Evolutionary conservation across 257 asterid species (phyloP), one percentile per base, ranked within the genome.

Genomic region (Nicotiana benthamiana): DNA sequence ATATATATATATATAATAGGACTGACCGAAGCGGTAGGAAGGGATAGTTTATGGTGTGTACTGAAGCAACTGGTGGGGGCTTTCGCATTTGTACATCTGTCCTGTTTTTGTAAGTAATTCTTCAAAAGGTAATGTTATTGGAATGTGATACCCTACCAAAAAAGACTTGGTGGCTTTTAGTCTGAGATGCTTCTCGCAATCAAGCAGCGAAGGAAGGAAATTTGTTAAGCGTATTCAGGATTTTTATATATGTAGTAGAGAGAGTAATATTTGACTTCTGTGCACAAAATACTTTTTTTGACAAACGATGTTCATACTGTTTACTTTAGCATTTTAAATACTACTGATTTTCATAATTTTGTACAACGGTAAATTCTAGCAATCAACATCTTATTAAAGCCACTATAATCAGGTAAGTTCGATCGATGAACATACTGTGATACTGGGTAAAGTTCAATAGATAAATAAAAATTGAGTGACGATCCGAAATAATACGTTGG

Each of bases 11-110:
- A n/a, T 46, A 46, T 22, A 22, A 46, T 72, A 40, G 60, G 77
- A 72, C 36, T 22, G 28, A 72, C 24, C 61, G 61, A 46, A 72
- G 16, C 3, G 4, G 22, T 59, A 12, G 30, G 40, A 72, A 48
- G 18, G 78, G 40, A 24, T 24, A 72, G 43, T 72, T 22, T 72
- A 5, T 70, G 78, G n/a, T 40, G 76, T 26, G 30, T 68, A 56
- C 61, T 56, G 61, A 56, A 56, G 26, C 61, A 40, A 60, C 76
- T 36, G 76, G 61, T 72, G 40, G 78, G 78, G 78, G 16, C 78
- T 72, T 72, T 46, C 60, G 48, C 78, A 24, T 43, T 36, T 24
- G 9, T 72, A 72, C 13, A 48, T 13, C 46, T 72, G 16, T 72
- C 22, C 24, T 1, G 6, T 51, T 46, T 46, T 46, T 46, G 59